Conservation (phyloP, 164 flowering plant genomes). For the Houttuynia cordata region DNA sequence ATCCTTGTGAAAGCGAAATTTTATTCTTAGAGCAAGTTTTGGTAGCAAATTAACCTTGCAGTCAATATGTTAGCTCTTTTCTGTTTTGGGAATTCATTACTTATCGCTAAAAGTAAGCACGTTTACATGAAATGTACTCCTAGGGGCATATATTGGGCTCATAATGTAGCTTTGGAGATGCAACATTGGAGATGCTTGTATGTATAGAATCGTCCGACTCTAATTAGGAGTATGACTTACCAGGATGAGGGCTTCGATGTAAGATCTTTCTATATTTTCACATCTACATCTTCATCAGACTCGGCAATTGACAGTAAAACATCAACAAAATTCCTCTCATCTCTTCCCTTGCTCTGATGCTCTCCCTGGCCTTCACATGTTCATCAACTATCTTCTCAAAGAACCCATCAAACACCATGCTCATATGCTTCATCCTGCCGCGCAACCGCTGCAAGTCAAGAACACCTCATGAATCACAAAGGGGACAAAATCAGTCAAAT, state of each 20-base stretch:
- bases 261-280: slow-evolving; percentile 3
- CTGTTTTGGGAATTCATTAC: no score
- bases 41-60: no score
- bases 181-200: no score
- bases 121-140: no score
- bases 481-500: slow-evolving; percentile 32
- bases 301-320: slow-evolving; percentile 5
- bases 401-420: slow-evolving; percentile 3
- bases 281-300: neutral
- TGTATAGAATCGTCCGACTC: no score
- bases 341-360: no score
- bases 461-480: slow-evolving; percentile 1
- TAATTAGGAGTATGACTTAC: neutral
- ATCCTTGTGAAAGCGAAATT: no score
- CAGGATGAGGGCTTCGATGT: slow-evolving; percentile 4
- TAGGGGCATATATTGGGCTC: no score
- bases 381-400: slow-evolving; percentile 9
- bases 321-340: slow-evolving; percentile 6
- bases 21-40: no score
- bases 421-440: neutral
- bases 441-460: slow-evolving; percentile 6
- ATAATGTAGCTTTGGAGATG: no score
- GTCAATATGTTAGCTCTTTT: no score
- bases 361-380: neutral
- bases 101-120: no score